Percentiles rank a stretch among this genome's conserved stretches.
Conservation (phyloP, 2,329 filamentous ascomycete species). For the Trichoderma arundinaceum region DNA sequence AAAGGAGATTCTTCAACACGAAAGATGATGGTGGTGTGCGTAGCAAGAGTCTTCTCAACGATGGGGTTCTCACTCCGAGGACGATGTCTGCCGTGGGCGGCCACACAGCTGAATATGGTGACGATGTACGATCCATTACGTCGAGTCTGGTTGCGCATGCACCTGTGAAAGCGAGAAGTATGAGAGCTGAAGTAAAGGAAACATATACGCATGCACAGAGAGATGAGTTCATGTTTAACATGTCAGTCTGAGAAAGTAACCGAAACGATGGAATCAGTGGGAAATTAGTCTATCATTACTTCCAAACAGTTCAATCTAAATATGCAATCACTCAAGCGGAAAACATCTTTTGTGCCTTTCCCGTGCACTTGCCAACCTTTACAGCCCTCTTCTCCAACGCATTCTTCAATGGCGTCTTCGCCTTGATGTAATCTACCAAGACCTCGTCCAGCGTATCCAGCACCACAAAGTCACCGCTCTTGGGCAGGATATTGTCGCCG, state of each 20-base stretch:
- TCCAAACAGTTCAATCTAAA: no score
- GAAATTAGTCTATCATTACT: no score
- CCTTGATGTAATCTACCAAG: constrained; percentile 56
- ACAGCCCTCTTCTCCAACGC: constrained; percentile 47
- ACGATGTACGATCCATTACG: not conserved
- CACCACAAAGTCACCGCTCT: constrained; percentile 47
- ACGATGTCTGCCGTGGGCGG: not conserved
- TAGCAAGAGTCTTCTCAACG: no score
- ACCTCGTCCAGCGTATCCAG: constrained; percentile 62
- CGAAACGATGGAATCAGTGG: no score
- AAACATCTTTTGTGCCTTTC: constrained; percentile 13
- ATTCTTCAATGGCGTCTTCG: constrained; percentile 56
- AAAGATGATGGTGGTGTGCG: not conserved
- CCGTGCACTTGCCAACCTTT: not conserved
- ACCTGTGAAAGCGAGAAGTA: not conserved
- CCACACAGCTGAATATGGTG: not conserved
- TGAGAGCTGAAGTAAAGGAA: not conserved
- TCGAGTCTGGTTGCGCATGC: constrained; percentile 1
- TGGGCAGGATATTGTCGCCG: constrained; percentile 66
- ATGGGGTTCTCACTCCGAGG: not conserved
- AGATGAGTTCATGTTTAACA: not conserved
- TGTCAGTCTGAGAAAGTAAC: not conserved
- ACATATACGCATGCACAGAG: not conserved
- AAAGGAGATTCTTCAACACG: not conserved
- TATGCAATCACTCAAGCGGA: not conserved